Base-by-base conservation (phyloP, 176 grass and related monocot species). In the Juncus inflexus region DNA sequence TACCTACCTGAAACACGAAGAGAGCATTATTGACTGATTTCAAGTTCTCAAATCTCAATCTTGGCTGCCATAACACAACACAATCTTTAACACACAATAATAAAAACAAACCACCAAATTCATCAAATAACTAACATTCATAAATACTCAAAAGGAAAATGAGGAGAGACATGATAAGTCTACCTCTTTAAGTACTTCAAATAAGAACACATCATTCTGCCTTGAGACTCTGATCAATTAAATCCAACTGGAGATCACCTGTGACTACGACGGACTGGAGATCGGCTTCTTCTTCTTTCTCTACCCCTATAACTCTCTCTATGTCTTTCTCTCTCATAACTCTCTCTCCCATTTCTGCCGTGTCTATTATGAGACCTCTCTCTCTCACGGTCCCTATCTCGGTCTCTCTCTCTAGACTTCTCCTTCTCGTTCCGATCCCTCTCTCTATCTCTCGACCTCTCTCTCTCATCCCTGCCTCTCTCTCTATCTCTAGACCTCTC, bases 161-260 rank as follows among this genome's bases (percentile, higher is more conserved):
- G 80, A 80, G 56, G 75, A 65, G 47, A 80, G 69, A 73, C 71
- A 88, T 80, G 62, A 77, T 9, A 47, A 47, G 43, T 81, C 84
- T 96, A 96, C 91, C 91, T 90, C 82, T 87, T 87, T 61, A 79
- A 84, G 69, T 73, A 85, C 77, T 70, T 76, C 54, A 70, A 78
- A 82, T 19, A 43, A 71, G 4, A 86, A 83, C 66, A 80, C 85
- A 85, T 61, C 52, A 84, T 54, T 78, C 62, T 83, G 74, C 83
- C 64, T 77, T 78, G 19, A 28, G 19, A 28, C 19, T 28, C 19
- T 28, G 19, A 28, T 74, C 80, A 80, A 81, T 61, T 70, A 74
- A 83, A 81, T 52, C 78, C 65, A 85, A 72, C 70, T 76, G 81
- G 79, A 67, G 78, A 83, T 84, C 81, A 75, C 57, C 76, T 63